These are phyloP conservation scores for Nicotiana noctiflora DNA, from an alignment of 257 asterid genomes.

Conservation along the genomic window DNA sequence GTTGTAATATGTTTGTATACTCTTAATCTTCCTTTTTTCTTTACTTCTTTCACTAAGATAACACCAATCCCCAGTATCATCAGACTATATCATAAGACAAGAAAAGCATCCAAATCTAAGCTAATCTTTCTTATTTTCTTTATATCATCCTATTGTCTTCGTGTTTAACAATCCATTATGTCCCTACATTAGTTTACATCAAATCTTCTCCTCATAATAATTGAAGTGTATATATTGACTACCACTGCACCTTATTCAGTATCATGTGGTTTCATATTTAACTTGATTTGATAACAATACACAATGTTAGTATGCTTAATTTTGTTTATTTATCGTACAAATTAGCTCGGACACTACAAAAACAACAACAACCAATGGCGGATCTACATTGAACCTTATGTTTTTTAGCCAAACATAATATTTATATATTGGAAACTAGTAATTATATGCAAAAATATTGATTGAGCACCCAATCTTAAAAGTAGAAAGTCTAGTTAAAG, in stretches of 20 bases:
- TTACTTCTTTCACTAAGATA: slow-evolving; percentile 22
- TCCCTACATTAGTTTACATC: slow-evolving; percentile 26
- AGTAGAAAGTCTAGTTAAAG: too few species aligned
- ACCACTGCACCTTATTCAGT: neutral
- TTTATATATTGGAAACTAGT: too few species aligned
- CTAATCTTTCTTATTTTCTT: slow-evolving; percentile 18
- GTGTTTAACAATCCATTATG: slow-evolving; percentile 14
- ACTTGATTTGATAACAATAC: neutral
- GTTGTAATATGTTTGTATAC: slow-evolving; percentile 18
- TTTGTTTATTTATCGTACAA: neutral
- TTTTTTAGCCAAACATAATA: too few species aligned
- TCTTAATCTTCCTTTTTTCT: neutral
- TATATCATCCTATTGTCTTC: slow-evolving; percentile 11
- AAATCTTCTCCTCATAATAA: neutral
- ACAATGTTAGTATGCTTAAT: neutral
- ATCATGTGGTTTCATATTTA: neutral
- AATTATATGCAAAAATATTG: too few species aligned
- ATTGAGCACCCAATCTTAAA: too few species aligned
- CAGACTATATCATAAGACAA: slow-evolving; percentile 23
- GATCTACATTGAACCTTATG: too few species aligned
- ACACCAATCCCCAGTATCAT: slow-evolving; percentile 12
- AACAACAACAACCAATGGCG: too few species aligned
- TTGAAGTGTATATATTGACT: neutral
- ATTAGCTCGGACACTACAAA: too few species aligned
- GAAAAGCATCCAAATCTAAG: slow-evolving; percentile 46